Base-by-base conservation (phyloP, 495 filamentous ascomycete species). In the Aspergillus funiculosus region DNA sequence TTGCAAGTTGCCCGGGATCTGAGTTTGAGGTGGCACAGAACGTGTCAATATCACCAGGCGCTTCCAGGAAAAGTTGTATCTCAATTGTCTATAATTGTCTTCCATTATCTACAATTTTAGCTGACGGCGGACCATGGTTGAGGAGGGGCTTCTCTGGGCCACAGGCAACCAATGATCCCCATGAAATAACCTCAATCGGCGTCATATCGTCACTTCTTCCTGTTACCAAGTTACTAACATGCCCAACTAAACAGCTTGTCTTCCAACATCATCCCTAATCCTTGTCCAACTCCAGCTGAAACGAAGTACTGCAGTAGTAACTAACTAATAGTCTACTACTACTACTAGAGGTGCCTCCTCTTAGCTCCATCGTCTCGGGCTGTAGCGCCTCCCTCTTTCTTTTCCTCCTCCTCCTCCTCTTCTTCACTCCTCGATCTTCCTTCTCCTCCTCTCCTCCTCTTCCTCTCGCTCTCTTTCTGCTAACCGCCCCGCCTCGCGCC, bases 401-500 rank as follows among this genome's bases (percentile, higher is more conserved):
- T n/a, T n/a, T n/a, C n/a, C n/a, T n/a, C n/a, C n/a, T n/a, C n/a
- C n/a, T n/a, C n/a, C n/a, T n/a, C n/a, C n/a, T n/a, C n/a, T n/a
- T n/a, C n/a, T n/a, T n/a, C n/a, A n/a, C n/a, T n/a, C n/a, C n/a
- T n/a, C n/a, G n/a, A n/a, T n/a, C n/a, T n/a, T n/a, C n/a, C n/a
- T n/a, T n/a, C n/a, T n/a, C n/a, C n/a, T 42, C 24, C 32, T 14
- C 21, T 38, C 26, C 26, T 9, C 17, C n/a, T 25, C 10, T 3
- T 15, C n/a, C 26, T 41, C 34, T 28, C 35, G 25, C 20, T 37
- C 17, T 31, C 45, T 31, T 31, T 27, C 5, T 8, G 17, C 36
- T 49, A 53, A 38, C 55, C 44, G 51, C 52, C 56, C 50, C 52
- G 48, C 52, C 48, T 50, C 39, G 45, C 50, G 43, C 56, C 56